Evolutionary conservation across 495 filamentous ascomycete genomes (phyloP).

Genomic region (Daldinia childiae): DNA sequence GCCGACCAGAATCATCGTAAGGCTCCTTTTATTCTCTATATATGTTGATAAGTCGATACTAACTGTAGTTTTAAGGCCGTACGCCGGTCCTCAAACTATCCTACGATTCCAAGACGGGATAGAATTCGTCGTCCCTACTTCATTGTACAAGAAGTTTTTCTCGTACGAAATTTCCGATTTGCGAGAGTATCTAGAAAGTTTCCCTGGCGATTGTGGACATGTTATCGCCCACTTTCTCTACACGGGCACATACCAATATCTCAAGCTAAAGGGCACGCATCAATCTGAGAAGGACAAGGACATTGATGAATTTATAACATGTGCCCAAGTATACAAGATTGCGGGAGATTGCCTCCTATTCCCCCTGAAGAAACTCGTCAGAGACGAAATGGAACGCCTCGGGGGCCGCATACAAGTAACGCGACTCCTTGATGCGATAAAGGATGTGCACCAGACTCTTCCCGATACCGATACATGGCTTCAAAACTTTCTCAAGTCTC

Average conservation of each 20-base stretch:
- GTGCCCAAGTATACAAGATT: conserved; percentile 21
- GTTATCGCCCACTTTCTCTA: conserved; percentile 47
- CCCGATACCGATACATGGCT: conserved; percentile 21
- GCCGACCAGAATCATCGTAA: not conserved
- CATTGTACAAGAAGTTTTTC: conserved; percentile 21
- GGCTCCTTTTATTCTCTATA: not conserved
- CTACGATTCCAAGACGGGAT: conserved; percentile 29
- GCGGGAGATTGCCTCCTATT: conserved; percentile 18
- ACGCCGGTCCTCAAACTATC: conserved; percentile 25
- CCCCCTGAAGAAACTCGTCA: conserved; percentile 16
- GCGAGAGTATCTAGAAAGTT: not conserved
- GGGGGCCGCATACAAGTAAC: conserved; percentile 6
- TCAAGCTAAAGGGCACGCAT: conserved; percentile 17
- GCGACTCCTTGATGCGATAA: conserved; percentile 23
- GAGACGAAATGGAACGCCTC: conserved; percentile 29
- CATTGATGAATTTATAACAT: conserved; percentile 23
- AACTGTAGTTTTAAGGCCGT: conserved; percentile 40
- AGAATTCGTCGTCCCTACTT: conserved; percentile 26
- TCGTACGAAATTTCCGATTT: conserved; percentile 11
- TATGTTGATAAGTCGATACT: conserved; percentile 17
- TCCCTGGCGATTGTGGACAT: conserved; percentile 40
- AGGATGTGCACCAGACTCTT: not conserved
- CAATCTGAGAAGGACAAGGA: conserved; percentile 6
- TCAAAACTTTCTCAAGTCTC: conserved; percentile 20
- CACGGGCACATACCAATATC: conserved; percentile 28